A percentile compares a stretch with the other conserved stretches of the same genome.
phyloP scores from a whole-genome alignment of 2,329 filamentous ascomycete genomes.

The Bipolaris sorokiniana region DNA sequence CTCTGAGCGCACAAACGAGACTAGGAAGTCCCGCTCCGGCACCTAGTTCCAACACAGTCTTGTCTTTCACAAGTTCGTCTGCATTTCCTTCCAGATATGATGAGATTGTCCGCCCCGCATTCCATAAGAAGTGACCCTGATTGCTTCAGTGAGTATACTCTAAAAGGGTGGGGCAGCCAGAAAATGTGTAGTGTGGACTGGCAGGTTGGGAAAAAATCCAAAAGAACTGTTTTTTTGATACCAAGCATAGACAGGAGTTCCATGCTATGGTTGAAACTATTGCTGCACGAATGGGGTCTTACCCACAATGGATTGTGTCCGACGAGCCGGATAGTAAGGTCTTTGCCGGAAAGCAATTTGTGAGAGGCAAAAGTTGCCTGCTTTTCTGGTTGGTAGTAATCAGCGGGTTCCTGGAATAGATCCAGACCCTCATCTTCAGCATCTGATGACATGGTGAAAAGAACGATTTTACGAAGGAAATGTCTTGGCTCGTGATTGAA shows the following conservation, averaged over 20 bases:
- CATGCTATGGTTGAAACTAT: constrained; percentile 2
- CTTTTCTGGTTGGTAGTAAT: constrained; percentile 79
- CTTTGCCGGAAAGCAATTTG: constrained; percentile 68
- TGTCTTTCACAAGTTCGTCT: constrained; percentile 64
- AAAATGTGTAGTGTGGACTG: not conserved
- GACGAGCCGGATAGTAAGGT: constrained; percentile 76
- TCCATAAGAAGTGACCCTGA: constrained; percentile 85
- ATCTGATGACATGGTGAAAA: constrained; percentile 37
- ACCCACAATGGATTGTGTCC: constrained; percentile 87
- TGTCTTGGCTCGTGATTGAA: constrained; percentile 25
- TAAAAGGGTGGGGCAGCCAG: not conserved
- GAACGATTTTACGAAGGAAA: constrained; percentile 17
- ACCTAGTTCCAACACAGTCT: constrained; percentile 84
- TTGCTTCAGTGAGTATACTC: constrained; percentile 22
- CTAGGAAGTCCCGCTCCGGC: constrained; percentile 86
- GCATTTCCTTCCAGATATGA: constrained; percentile 76
- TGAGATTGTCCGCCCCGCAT: constrained; percentile 79
- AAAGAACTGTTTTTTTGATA: not conserved
- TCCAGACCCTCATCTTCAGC: constrained; percentile 50
- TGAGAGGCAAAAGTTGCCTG: constrained; percentile 76
- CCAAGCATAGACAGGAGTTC: constrained; percentile 1
- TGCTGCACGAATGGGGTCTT: constrained; percentile 40
- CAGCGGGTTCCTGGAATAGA: constrained; percentile 81
- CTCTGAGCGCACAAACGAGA: constrained; percentile 75
- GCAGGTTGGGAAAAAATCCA: not conserved